phyloP scores from a whole-genome alignment of 805 yeast species.

The Yarrowia hollandica region DNA sequence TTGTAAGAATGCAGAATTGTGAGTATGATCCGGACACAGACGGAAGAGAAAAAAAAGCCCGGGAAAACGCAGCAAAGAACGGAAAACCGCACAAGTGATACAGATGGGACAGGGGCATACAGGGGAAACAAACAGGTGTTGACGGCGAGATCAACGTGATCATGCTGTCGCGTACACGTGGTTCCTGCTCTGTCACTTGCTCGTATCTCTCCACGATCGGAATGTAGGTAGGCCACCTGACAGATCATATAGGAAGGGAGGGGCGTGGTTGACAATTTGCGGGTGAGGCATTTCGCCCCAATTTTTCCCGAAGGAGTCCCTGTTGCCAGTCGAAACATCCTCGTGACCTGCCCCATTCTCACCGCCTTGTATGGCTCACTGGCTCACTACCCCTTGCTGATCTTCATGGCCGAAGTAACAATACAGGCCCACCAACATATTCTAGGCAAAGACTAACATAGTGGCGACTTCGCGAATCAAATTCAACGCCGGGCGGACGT shows the following conservation, averaged over 20 bases:
- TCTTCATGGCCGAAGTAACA: not conserved
- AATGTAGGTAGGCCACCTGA: conserved; percentile 19
- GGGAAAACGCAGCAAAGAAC: not conserved
- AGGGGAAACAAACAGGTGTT: too few relatives aligned
- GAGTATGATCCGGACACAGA: conserved; percentile 19
- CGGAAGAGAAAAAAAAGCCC: not conserved
- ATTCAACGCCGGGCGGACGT: conserved; percentile 60
- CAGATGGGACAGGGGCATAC: not conserved
- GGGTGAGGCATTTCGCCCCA: too few relatives aligned
- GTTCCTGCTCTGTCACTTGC: not conserved
- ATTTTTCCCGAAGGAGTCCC: too few relatives aligned
- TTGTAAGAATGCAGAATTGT: conserved; percentile 24
- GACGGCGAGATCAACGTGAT: too few relatives aligned
- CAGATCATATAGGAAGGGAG: too few relatives aligned
- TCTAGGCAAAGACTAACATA: not conserved
- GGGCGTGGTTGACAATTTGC: too few relatives aligned
- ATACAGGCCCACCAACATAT: not conserved
- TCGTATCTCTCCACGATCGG: not conserved
- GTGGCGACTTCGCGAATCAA: conserved; percentile 27
- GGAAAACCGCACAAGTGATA: too few relatives aligned
- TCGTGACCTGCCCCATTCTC: too few relatives aligned
- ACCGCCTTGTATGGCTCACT: too few relatives aligned
- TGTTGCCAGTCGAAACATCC: too few relatives aligned
- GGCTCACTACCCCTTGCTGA: conserved; percentile 5
- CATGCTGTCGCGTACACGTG: too few relatives aligned